Evolutionary conservation across 805 yeast species (phyloP).

Genomic region (Hanseniaspora thailandica): DNA sequence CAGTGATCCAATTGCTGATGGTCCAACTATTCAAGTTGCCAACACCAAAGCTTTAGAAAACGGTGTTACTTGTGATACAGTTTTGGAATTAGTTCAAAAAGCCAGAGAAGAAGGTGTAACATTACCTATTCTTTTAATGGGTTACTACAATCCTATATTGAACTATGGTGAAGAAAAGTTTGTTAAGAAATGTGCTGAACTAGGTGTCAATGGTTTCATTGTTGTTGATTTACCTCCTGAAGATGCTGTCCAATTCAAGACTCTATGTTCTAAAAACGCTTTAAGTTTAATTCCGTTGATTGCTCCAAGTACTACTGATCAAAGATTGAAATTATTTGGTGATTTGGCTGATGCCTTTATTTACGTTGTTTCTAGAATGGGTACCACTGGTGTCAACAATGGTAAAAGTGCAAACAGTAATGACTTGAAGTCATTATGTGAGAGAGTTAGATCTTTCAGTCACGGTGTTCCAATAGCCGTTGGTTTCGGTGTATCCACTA

Average conservation of each 20-base stretch:
- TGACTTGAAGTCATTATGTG: conserved; percentile 56
- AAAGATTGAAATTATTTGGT: conserved; percentile 56
- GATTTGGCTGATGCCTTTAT: conserved; percentile 89
- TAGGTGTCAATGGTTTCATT: conserved; percentile 91
- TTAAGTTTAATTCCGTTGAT: conserved; percentile 84
- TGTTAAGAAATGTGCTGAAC: conserved; percentile 63
- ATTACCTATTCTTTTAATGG: conserved; percentile 88
- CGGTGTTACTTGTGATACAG: conserved; percentile 59
- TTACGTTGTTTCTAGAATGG: conserved; percentile 96
- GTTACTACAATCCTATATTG: conserved; percentile 90
- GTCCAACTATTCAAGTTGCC: conserved; percentile 89
- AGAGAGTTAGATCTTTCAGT: conserved; percentile 64
- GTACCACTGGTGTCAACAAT: conserved; percentile 75
- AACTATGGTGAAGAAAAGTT: conserved; percentile 80
- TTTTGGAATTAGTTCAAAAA: conserved; percentile 56
- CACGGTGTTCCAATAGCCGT: conserved; percentile 79
- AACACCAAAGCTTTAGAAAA: conserved; percentile 72
- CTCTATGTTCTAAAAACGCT: conserved; percentile 52
- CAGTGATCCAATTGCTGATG: conserved; percentile 97
- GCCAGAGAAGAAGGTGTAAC: conserved; percentile 79
- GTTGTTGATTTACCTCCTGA: conserved; percentile 96
- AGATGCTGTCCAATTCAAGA: conserved; percentile 82
- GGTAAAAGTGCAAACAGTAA: conserved; percentile 43
- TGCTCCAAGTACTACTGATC: conserved; percentile 93
- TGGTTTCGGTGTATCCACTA: conserved; percentile 92